phyloP scores from a whole-genome alignment of 768 basidiomycete species.

The Boletus bicolor region DNA sequence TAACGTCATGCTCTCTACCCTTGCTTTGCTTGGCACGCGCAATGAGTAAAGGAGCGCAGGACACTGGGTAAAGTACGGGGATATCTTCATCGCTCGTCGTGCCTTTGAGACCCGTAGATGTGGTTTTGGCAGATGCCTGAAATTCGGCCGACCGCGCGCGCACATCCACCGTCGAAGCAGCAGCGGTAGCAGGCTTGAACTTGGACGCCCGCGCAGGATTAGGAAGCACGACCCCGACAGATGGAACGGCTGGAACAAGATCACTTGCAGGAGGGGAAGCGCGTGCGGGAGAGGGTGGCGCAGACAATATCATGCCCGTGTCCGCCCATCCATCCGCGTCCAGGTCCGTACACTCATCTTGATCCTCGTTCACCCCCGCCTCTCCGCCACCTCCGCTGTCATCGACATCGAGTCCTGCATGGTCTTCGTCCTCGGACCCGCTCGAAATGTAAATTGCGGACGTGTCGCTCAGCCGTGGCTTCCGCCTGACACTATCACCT shows the following conservation, averaged over 20 bases:
- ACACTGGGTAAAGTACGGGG: not conserved
- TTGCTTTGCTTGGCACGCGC: conserved; percentile 19
- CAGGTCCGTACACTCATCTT: not conserved
- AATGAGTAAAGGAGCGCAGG: conserved; percentile 19
- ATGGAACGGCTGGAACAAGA: not conserved
- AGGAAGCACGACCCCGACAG: not conserved
- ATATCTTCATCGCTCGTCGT: not conserved
- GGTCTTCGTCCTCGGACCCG: conserved; percentile 24
- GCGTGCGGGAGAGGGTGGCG: conserved; percentile 17
- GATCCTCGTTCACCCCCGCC: not conserved
- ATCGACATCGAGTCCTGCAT: not conserved
- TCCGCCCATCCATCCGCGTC: conserved; percentile 14
- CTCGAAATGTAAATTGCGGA: conserved; percentile 28
- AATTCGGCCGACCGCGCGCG: not conserved
- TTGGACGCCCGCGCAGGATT: conserved; percentile 10
- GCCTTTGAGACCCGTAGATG: not conserved
- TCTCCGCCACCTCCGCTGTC: not conserved
- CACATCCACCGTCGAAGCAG: not conserved
- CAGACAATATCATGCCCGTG: conserved; percentile 27
- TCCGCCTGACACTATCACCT: not conserved
- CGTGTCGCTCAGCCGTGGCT: conserved; percentile 9
- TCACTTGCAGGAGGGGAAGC: not conserved
- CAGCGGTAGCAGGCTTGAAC: conserved; percentile 16
- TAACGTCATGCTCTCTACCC: conserved; percentile 29
- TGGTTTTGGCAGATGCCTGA: not conserved